These are phyloP conservation scores for Melaleuca alternifolia DNA, from an alignment of 345 rosid genomes.

Conservation along the genomic window DNA sequence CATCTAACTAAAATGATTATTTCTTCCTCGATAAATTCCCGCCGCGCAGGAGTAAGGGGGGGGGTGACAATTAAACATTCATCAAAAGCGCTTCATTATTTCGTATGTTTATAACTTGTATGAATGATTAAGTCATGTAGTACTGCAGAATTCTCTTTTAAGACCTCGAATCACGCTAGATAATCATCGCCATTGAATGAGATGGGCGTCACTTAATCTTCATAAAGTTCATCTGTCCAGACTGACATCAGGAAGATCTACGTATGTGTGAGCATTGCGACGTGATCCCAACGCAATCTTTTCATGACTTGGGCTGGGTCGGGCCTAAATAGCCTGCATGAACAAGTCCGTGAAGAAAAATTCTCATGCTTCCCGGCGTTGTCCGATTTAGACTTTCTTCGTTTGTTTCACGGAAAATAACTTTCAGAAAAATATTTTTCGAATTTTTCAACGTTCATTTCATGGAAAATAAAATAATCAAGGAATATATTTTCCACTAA, in stretches of 20 bases:
- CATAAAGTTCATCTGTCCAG: background rate
- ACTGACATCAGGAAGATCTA: background rate
- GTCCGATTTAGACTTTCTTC: background rate
- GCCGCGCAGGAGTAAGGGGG: too few species aligned
- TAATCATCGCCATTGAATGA: background rate
- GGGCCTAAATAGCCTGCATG: background rate
- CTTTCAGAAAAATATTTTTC: too few species aligned
- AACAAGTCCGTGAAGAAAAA: background rate
- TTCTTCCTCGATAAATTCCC: background rate
- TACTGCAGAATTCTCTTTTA: background rate
- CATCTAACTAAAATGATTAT: background rate
- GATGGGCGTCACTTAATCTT: background rate
- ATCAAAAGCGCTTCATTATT: background rate
- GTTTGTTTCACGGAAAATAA: too few species aligned
- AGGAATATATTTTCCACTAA: too few species aligned
- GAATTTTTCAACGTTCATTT: too few species aligned
- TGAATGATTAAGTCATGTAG: background rate
- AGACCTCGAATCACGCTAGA: background rate
- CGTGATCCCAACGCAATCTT: background rate
- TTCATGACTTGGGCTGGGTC: background rate
- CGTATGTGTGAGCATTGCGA: too few species aligned
- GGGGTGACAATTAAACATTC: background rate
- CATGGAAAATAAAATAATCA: too few species aligned
- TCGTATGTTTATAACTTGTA: background rate
- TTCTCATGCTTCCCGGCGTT: background rate